Base-by-base conservation (phyloP, 371 early-diverging fungal genomes). In the Sporodiniella umbellata region DNA sequence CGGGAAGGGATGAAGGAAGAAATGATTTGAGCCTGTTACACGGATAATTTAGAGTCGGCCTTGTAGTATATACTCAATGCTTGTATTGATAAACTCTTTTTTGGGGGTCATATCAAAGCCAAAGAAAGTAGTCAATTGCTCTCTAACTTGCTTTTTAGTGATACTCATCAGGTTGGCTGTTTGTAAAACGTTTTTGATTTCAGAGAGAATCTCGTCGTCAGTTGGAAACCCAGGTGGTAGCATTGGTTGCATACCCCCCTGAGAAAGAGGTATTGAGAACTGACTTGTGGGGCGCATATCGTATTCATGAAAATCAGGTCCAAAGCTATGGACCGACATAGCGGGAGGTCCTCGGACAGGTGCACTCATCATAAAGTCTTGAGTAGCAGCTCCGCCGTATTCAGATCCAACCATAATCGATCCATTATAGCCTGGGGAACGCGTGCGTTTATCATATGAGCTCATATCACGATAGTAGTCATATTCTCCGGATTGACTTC, bases 81-180 rank as follows among this genome's bases (percentile, higher is more conserved):
- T 84, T 37, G 81, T 74, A 63, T 95, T 89, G 58, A 95, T 94
- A 60, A 83, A 93, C 43, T 94, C 93, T 64, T 92, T 93, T 60
- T 85, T 78, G 3, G 80, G 68, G 4, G 79, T 76, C 76, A 97
- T 70, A 48, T 95, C 95, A 22, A 89, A 80, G 1, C 89, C 88
- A 71, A 92, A 95, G 51, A 85, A 77, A n/a, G 72, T 60, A 17
- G 80, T 66, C 37, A 97, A 66, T 60, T 89, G 84, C 51, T 92
- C 88, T 12, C 97, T 75, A 11, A 96, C 94, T 73, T 86, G 85
- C 64, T 92, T 92, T 72, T 92, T 91, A 30, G 90, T 88, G 39
- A 90, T 78, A 33, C 76, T 81, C 85, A 89, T 89, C 33, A 92
- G 73, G 48, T 92, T 83, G 11, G 93, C 86, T 0, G 86, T 86